phyloP scores from a whole-genome alignment of 75 land plant genomes.

The Selaginella moellendorffii region DNA sequence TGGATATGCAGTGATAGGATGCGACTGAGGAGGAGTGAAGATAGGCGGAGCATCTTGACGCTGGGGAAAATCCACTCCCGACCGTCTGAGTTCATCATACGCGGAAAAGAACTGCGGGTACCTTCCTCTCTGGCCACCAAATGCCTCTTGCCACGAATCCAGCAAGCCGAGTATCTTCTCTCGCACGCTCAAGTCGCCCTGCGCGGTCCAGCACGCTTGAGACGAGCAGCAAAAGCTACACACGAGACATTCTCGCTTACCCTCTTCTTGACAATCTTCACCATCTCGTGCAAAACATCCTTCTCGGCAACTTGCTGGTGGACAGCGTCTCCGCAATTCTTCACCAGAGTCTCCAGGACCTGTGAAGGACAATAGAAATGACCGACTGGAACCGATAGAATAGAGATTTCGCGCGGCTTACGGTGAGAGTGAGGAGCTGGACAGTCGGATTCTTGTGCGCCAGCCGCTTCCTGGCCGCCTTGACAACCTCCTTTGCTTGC shows the following conservation, averaged over 20 bases:
- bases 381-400: no score
- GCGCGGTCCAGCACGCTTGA: background rate
- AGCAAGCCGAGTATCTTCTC: slow-evolving; percentile 1
- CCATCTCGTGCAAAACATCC: slow-evolving; percentile 9
- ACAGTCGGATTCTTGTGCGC: slow-evolving; percentile 51
- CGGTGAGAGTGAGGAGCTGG: slow-evolving; percentile 53
- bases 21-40: slow-evolving; percentile 4
- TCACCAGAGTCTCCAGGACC: slow-evolving; percentile 7
- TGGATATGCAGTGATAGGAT: slow-evolving; percentile 5
- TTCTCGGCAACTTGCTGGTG: slow-evolving; percentile 3
- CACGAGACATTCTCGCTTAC: background rate
- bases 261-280: slow-evolving; percentile 6
- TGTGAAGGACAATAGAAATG: background rate
- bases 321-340: slow-evolving; percentile 4
- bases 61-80: background rate
- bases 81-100: slow-evolving; percentile 5
- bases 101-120: slow-evolving; percentile 5
- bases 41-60: slow-evolving; percentile 4
- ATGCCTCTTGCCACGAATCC: slow-evolving; percentile 9
- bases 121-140: slow-evolving; percentile 3
- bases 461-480: slow-evolving; percentile 57
- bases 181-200: background rate
- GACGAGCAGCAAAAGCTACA: background rate
- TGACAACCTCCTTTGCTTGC: slow-evolving; percentile 64
- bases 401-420: slow-evolving; percentile 11